phyloP scores from a whole-genome alignment of 306 rosid species.

The Inga laurina region DNA sequence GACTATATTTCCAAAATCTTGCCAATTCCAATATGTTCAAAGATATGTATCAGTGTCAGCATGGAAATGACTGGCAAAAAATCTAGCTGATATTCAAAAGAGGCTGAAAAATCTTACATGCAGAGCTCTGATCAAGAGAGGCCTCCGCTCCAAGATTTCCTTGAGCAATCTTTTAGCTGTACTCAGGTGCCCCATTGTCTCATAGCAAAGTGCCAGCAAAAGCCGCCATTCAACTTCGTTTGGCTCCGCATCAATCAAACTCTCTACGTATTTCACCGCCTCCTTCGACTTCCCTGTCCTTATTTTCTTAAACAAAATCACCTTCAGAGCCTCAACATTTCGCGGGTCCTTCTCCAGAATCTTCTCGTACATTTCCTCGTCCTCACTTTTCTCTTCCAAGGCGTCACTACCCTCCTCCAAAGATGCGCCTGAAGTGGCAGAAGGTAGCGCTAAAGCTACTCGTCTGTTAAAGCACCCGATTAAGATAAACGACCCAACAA shows the following conservation, averaged over 20 bases:
- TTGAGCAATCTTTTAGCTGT: constrained; percentile 63
- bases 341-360: constrained; percentile 66
- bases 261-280: constrained; percentile 79
- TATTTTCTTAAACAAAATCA: constrained; percentile 69
- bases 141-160: constrained; percentile 67
- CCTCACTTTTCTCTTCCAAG: constrained; percentile 42
- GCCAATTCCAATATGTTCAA: neutral
- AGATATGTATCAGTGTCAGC: neutral
- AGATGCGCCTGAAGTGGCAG: constrained; percentile 37
- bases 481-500: constrained; percentile 68
- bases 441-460: constrained; percentile 54
- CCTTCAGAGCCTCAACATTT: constrained; percentile 75
- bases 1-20: neutral
- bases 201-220: constrained; percentile 76
- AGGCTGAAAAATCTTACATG: constrained; percentile 66
- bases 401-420: constrained; percentile 46
- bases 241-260: constrained; percentile 66
- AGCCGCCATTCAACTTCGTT: constrained; percentile 87
- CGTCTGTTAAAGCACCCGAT: constrained; percentile 48
- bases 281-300: constrained; percentile 71
- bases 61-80: constrained; percentile 12
- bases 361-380: constrained; percentile 56
- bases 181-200: constrained; percentile 67
- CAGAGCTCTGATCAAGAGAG: constrained; percentile 81
- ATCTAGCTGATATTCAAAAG: constrained; percentile 18